These are phyloP conservation scores for Aspergillus sp. DNA, from an alignment of 2,329 filamentous ascomycete genomes.

Conservation along the genomic window DNA sequence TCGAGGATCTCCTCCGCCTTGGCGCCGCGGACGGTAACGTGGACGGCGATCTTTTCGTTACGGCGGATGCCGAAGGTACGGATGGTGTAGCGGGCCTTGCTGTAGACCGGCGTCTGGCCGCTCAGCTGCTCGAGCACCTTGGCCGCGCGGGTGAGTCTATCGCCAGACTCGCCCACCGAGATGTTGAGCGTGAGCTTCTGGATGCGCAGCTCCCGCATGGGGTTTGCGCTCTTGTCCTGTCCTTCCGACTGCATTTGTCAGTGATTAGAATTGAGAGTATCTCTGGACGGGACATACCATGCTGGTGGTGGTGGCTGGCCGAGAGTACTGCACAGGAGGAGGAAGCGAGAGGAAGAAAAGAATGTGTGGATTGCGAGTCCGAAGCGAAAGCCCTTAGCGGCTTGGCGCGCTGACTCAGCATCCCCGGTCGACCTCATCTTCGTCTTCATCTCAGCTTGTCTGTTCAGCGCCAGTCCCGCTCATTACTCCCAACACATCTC, in stretches of 20 bases:
- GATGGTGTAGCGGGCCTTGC: slow-evolving; percentile 96
- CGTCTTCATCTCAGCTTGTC: not conserved
- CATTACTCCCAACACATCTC: not conserved
- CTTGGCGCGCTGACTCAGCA: no score
- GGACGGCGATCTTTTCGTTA: slow-evolving; percentile 99
- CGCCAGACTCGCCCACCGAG: slow-evolving; percentile 99
- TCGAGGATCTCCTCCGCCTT: slow-evolving; percentile 99
- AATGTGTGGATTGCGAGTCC: slow-evolving; percentile 25
- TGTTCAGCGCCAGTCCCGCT: not conserved
- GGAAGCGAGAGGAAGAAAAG: slow-evolving; percentile 24
- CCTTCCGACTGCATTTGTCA: slow-evolving; percentile 60
- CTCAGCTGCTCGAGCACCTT: slow-evolving; percentile 99
- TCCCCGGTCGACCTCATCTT: slow-evolving; percentile 7
- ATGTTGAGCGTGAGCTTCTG: slow-evolving; percentile 99
- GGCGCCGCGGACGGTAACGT: slow-evolving; percentile 98
- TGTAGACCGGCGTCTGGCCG: slow-evolving; percentile 99
- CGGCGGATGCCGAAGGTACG: slow-evolving; percentile 99
- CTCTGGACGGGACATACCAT: slow-evolving; percentile 34
- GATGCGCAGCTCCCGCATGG: slow-evolving; percentile 99
- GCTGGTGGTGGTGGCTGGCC: slow-evolving; percentile 35
- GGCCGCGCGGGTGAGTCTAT: slow-evolving; percentile 98
- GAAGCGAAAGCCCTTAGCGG: slow-evolving; percentile 31
- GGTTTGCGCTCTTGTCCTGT: slow-evolving; percentile 77
- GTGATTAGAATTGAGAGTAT: slow-evolving; percentile 5
- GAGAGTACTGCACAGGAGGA: slow-evolving; percentile 25